Percentiles rank a stretch among this genome's conserved stretches.
Evolutionary conservation across 306 rosid genomes (phyloP).

Genomic region (Fragaria vesca): DNA sequence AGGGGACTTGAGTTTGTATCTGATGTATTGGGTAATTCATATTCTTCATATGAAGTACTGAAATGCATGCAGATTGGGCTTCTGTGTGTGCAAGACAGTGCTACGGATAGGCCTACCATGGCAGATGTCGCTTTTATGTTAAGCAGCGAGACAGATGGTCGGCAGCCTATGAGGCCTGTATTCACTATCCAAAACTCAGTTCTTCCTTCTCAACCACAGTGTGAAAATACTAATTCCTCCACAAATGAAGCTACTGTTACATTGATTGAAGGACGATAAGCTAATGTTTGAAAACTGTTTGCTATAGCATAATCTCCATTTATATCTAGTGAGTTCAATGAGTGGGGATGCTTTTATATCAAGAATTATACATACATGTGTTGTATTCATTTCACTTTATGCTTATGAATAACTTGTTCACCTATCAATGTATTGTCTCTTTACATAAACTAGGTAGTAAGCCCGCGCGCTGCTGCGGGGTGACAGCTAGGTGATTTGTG

Average conservation of each 20-base stretch:
- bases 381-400: too few species aligned
- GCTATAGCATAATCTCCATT: too few species aligned
- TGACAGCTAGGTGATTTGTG: too few species aligned
- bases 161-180: slow-evolving; percentile 19
- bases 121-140: slow-evolving; percentile 14
- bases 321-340: too few species aligned
- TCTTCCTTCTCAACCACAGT: not conserved
- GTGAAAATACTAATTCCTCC: not conserved
- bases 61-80: slow-evolving; percentile 23
- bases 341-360: too few species aligned
- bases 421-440: too few species aligned
- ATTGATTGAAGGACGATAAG: slow-evolving; percentile 10
- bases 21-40: not conserved
- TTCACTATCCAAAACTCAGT: not conserved
- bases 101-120: slow-evolving; percentile 31
- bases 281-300: too few species aligned
- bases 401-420: too few species aligned
- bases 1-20: slow-evolving; percentile 12
- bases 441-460: too few species aligned
- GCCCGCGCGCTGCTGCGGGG: too few species aligned
- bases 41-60: not conserved
- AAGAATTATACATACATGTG: too few species aligned
- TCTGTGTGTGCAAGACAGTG: slow-evolving; percentile 25
- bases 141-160: slow-evolving; percentile 6
- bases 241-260: slow-evolving; percentile 20